Conservation (phyloP, 2,329 filamentous ascomycete genomes). For the Aplosporella prunicola region DNA sequence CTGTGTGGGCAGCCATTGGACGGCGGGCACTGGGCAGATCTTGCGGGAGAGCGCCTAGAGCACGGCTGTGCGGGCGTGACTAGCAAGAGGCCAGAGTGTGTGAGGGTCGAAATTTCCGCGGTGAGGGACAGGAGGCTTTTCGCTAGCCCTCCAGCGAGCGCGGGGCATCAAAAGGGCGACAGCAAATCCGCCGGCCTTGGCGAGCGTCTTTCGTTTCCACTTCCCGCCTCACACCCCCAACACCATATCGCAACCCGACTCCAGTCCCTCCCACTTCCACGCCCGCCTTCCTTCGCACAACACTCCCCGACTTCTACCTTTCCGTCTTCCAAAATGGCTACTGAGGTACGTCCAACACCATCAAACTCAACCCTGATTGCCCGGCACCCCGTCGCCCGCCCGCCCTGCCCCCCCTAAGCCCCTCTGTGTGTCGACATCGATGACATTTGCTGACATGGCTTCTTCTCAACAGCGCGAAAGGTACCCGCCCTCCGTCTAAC, state of each 20-base stretch:
- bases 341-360: conserved; percentile 47
- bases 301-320: conserved; percentile 12
- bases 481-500: conserved; percentile 24
- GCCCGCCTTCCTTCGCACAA: conserved; percentile 20
- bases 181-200: conserved; percentile 5
- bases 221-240: conserved; percentile 11
- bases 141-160: no score
- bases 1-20: no score
- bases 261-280: conserved; percentile 11
- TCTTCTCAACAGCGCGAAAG: conserved; percentile 37
- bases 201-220: no score
- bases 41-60: no score
- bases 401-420: conserved; percentile 13
- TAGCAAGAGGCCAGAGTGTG: no score
- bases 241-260: conserved; percentile 12
- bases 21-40: no score
- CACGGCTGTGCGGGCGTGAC: no score
- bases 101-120: no score
- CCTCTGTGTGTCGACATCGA: background rate
- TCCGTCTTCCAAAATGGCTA: conserved; percentile 41
- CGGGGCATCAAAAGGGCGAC: no score
- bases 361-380: conserved; percentile 21
- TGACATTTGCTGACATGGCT: conserved; percentile 25
- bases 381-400: conserved; percentile 22
- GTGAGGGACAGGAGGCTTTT: no score